Conservation (phyloP, 441 rosid species). For the Bruguiera hainesii region DNA sequence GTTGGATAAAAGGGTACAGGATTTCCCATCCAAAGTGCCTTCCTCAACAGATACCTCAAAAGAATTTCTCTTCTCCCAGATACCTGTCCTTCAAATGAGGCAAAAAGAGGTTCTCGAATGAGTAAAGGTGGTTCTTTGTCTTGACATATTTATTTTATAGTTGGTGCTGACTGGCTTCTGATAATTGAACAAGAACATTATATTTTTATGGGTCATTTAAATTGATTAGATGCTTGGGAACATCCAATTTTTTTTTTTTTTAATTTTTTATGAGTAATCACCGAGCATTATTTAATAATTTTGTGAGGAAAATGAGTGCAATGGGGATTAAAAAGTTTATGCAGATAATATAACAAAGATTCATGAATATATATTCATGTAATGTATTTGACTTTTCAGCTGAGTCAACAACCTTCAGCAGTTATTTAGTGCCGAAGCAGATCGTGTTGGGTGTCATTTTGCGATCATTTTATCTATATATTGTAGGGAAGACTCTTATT, state of each 20-base stretch:
- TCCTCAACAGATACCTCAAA: slow-evolving; percentile 34
- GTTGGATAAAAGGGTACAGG: slow-evolving; percentile 37
- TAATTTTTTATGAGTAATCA: not conserved
- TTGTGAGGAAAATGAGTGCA: not conserved
- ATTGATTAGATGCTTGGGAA: not conserved
- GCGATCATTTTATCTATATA: not conserved
- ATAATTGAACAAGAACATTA: not conserved
- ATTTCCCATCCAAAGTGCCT: slow-evolving; percentile 24
- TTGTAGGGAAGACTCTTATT: not conserved
- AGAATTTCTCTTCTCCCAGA: slow-evolving; percentile 25
- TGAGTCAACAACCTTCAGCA: no score
- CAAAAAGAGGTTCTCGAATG: slow-evolving; percentile 27
- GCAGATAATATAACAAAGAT: not conserved
- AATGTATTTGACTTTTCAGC: not conserved
- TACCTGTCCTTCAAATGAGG: slow-evolving; percentile 25
- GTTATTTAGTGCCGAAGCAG: not conserved
- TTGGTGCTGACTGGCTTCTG: not conserved
- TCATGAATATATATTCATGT: not conserved
- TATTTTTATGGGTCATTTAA: not conserved
- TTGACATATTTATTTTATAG: slow-evolving; percentile 3
- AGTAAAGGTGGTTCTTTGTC: slow-evolving; percentile 32
- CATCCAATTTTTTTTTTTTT: no score
- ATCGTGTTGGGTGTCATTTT: not conserved
- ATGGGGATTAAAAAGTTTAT: not conserved
- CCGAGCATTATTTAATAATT: no score